These are phyloP conservation scores for Cucurbitaria berberidis DNA, from an alignment of 2,329 filamentous ascomycete genomes.

Conservation along the genomic window DNA sequence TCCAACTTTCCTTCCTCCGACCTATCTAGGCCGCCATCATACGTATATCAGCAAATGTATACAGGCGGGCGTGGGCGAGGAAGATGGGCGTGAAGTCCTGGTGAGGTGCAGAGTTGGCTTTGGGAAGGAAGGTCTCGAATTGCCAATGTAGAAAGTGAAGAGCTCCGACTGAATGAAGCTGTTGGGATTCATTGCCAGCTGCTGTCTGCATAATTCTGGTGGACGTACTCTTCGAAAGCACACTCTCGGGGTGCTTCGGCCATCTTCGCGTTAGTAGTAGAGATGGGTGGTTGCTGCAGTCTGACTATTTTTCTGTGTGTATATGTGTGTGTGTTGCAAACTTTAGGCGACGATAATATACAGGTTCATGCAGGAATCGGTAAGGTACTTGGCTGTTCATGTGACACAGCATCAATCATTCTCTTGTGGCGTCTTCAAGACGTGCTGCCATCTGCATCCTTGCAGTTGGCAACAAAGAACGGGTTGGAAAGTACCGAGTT, in stretches of 20 bases:
- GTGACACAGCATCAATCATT: slow-evolving; percentile 1
- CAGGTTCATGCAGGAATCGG: too few species aligned
- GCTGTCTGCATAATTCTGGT: neutral
- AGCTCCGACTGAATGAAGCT: slow-evolving; percentile 28
- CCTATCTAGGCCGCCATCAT: too few species aligned
- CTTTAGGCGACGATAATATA: too few species aligned
- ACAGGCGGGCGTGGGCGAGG: slow-evolving; percentile 40
- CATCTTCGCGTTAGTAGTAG: too few species aligned
- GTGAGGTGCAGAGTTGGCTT: slow-evolving; percentile 3
- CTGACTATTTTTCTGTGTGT: too few species aligned
- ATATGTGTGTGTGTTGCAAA: too few species aligned
- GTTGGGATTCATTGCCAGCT: neutral
- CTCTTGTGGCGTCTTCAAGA: neutral
- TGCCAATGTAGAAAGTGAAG: slow-evolving; percentile 35
- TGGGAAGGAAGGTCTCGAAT: slow-evolving; percentile 16
- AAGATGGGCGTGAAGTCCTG: slow-evolving; percentile 31
- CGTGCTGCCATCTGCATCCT: neutral
- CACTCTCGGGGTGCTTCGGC: neutral
- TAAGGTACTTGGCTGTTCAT: neutral
- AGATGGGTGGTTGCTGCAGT: too few species aligned
- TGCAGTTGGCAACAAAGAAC: neutral
- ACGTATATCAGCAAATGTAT: slow-evolving; percentile 32
- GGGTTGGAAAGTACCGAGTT: too few species aligned
- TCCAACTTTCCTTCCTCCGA: slow-evolving; percentile 19
- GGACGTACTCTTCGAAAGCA: slow-evolving; percentile 19